Base-by-base conservation (phyloP, 2,329 filamentous ascomycete genomes). In the Dryadomyces quercus-mongolicae region DNA sequence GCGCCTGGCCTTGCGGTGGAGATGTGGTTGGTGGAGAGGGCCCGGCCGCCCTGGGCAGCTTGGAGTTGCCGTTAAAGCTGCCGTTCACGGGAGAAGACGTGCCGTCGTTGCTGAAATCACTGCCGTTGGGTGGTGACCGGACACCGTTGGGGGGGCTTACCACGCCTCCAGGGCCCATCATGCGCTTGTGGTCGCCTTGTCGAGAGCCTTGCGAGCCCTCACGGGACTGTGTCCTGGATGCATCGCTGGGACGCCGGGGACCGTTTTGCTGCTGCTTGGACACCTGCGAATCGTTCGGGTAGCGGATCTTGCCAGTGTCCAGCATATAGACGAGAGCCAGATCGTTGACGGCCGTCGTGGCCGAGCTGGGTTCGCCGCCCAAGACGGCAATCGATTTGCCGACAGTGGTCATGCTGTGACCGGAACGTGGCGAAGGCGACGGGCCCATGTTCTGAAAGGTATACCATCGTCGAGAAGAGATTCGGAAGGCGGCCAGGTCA, bases 361-460 rank as follows among this genome's bases (percentile, higher is more conserved):
- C 86, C 16, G 90, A 91, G 67, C 91, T 97, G 15, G 93, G 93
- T 68, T 98, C 94, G 59, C 93, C 93, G 42, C 88, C 94, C 36
- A 97, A 76, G 44, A 97, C 88, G 49, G 97, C 85, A 58, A 98
- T 85, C 56, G 91, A 87, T 68, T 95, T 96, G 34, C 88, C 89
- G 58, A 92, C 88, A 2, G 90, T 84, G 2, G 93, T 97, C 93
- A 98, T 97, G 68, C 90, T 96, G 68, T 98, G 93, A 1, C 93
- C 93, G 16, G 92, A 97, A 57, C 93, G 80, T 36, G 93, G 84
- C 3, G 91, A 96, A 0, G 93, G 93, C 1, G 91, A 94, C 3
- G 91, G 91, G 0, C 93, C 93, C 93, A 98, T 98, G 65, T 98
- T 98, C 65, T 98, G 93, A 70, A 98, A 98, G 40, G 93, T 98